phyloP scores from a whole-genome alignment of 345 rosid species.

The Euphorbia lathyris region DNA sequence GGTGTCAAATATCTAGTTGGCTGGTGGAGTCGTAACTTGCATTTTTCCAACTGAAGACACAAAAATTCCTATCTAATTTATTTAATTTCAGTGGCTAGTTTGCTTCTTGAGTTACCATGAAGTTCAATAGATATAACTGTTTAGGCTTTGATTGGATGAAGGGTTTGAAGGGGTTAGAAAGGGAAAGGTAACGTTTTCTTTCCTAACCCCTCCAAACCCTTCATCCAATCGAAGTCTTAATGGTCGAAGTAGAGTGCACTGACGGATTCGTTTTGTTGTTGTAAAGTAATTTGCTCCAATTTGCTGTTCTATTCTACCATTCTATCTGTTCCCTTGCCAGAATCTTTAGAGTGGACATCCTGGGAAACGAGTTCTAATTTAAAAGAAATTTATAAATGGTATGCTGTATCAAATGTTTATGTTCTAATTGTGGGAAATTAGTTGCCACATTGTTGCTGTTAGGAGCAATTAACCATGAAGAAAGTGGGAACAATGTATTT shows the following conservation, averaged over 20 bases:
- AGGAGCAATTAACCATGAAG: neutral
- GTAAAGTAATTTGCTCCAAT: neutral
- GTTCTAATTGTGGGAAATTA: neutral
- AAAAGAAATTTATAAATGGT: neutral
- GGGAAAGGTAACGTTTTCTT: too few relatives aligned
- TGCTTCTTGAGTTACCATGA: neutral
- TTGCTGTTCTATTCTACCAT: neutral
- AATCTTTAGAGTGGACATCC: neutral
- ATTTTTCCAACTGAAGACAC: neutral
- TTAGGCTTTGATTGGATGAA: too few relatives aligned
- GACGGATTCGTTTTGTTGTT: neutral
- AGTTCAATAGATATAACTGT: neutral
- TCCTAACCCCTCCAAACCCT: too few relatives aligned
- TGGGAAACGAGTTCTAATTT: neutral
- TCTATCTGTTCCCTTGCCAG: neutral
- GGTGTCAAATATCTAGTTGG: neutral
- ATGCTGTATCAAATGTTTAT: constrained; percentile 11
- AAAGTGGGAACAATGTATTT: neutral
- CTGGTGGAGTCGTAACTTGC: neutral
- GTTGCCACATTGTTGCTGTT: neutral
- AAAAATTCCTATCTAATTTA: neutral
- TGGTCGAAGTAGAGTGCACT: neutral
- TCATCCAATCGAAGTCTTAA: too few relatives aligned
- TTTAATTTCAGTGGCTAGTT: neutral
- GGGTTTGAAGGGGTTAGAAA: too few relatives aligned